Conservation (phyloP, 345 rosid species). For the Ailanthus altissimus region DNA sequence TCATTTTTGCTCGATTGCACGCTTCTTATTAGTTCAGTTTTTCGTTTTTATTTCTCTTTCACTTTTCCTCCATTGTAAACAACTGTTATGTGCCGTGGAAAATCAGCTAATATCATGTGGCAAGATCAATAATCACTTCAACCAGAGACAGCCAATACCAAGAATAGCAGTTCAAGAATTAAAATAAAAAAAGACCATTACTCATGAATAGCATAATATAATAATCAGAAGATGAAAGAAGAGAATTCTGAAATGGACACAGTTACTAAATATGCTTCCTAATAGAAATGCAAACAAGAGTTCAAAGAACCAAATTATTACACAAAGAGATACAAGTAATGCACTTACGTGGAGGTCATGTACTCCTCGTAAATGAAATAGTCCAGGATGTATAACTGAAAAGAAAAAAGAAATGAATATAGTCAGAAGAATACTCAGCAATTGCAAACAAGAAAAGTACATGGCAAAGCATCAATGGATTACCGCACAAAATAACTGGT, state of each 20-base stretch:
- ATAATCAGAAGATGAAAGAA: conserved; percentile 3
- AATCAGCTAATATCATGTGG: background rate
- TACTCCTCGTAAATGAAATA: conserved; percentile 86
- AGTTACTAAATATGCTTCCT: background rate
- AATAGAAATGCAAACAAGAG: background rate
- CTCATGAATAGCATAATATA: background rate
- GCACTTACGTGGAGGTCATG: conserved; percentile 92
- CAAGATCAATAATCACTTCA: background rate
- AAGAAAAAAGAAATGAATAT: conserved; percentile 24
- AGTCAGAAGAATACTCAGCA: conserved; percentile 19
- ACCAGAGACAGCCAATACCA: background rate
- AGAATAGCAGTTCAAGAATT: background rate
- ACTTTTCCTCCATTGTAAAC: background rate
- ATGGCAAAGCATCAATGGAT: conserved; percentile 27
- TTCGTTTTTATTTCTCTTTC: background rate
- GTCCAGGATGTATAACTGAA: conserved; percentile 76
- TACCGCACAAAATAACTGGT: conserved; percentile 79
- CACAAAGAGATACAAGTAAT: conserved; percentile 11
- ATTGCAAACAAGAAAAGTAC: background rate
- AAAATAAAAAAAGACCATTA: background rate
- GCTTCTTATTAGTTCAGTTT: background rate
- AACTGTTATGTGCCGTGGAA: background rate
- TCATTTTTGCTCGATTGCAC: background rate
- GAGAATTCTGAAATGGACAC: background rate
- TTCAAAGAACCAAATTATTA: conserved; percentile 5